A percentile compares a stretch with the other conserved stretches of the same genome.
Conservation (phyloP, 768 basidiomycete species). For the Russula virescens region DNA sequence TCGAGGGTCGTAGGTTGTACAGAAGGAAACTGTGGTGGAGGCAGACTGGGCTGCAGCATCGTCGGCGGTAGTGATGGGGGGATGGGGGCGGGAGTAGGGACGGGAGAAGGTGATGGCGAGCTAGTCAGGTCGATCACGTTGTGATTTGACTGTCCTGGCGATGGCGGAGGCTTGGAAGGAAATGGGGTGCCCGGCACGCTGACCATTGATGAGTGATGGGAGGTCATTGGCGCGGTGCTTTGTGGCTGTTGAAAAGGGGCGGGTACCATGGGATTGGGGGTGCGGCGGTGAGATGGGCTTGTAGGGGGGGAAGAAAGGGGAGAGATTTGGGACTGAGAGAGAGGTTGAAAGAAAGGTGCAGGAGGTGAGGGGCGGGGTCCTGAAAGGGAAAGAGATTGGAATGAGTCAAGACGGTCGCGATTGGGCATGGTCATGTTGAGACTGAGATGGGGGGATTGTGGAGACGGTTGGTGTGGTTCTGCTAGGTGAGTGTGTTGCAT, state of each 20-base stretch:
- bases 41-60: slow-evolving; percentile 19
- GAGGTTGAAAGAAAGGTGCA: slow-evolving; percentile 12
- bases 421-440: background rate
- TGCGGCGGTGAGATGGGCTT: background rate
- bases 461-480: background rate
- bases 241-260: background rate
- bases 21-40: slow-evolving; percentile 21
- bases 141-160: slow-evolving; percentile 7
- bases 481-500: slow-evolving; percentile 1
- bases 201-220: slow-evolving; percentile 12
- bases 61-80: background rate
- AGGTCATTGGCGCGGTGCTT: slow-evolving; percentile 4
- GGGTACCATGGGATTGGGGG: background rate
- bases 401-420: slow-evolving; percentile 15
- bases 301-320: background rate
- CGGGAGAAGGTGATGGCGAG: slow-evolving; percentile 17
- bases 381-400: slow-evolving; percentile 9
- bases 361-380: slow-evolving; percentile 9
- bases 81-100: slow-evolving; percentile 13
- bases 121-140: slow-evolving; percentile 16
- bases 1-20: slow-evolving; percentile 35
- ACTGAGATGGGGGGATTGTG: background rate
- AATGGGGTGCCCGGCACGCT: slow-evolving; percentile 25
- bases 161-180: slow-evolving; percentile 7
- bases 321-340: background rate